Conservation (phyloP, 495 filamentous ascomycete genomes). For the Amphirosellinia nigrospora region DNA sequence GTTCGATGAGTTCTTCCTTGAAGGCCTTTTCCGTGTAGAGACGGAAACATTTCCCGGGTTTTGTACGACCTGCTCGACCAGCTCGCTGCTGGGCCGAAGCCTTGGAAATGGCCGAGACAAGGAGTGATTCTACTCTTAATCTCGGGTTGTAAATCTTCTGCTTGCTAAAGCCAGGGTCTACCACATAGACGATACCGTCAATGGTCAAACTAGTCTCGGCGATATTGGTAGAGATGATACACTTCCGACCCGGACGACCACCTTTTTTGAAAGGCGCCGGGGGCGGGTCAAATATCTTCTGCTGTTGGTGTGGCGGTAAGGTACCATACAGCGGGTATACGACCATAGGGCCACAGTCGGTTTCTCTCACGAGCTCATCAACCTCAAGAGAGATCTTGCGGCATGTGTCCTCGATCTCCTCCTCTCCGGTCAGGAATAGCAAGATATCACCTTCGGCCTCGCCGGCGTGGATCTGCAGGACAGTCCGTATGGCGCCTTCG, state of each 20-base stretch:
- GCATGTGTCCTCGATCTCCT: constrained; percentile 97
- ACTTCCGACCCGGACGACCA: constrained; percentile 89
- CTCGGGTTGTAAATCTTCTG: constrained; percentile 99
- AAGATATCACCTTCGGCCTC: constrained; percentile 95
- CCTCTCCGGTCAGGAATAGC: constrained; percentile 95
- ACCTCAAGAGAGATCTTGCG: constrained; percentile 89
- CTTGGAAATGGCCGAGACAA: constrained; percentile 96
- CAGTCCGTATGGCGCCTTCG: constrained; percentile 91
- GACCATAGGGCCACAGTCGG: constrained; percentile 85
- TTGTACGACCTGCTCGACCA: constrained; percentile 97
- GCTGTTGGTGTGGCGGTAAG: constrained; percentile 88
- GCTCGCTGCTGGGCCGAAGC: constrained; percentile 98
- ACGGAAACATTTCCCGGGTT: constrained; percentile 96
- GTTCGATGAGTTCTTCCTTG: constrained; percentile 97
- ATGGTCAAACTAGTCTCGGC: constrained; percentile 98
- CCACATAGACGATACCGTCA: constrained; percentile 98
- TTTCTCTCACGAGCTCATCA: constrained; percentile 88
- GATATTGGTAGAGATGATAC: constrained; percentile 96
- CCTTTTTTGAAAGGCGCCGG: constrained; percentile 73
- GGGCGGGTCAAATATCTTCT: constrained; percentile 91
- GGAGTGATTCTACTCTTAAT: constrained; percentile 91
- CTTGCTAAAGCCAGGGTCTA: constrained; percentile 98
- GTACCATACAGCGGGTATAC: constrained; percentile 96
- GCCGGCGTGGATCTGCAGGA: constrained; percentile 92
- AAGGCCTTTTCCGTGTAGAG: constrained; percentile 96